These are phyloP conservation scores for Neurospora sp. DNA, from an alignment of 495 filamentous ascomycete genomes.

Conservation along the genomic window DNA sequence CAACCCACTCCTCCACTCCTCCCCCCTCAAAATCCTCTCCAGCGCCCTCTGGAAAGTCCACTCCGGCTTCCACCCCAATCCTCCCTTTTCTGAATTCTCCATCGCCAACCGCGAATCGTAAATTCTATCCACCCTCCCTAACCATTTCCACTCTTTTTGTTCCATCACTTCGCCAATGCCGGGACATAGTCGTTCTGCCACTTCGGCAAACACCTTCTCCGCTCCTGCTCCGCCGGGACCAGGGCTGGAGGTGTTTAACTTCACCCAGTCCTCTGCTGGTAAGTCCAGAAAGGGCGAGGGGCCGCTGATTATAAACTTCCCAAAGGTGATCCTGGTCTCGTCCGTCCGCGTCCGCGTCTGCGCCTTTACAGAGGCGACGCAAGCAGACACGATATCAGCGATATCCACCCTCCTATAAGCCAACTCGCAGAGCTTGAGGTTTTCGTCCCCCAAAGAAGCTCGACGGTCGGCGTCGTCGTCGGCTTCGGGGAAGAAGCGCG, in stretches of 20 bases:
- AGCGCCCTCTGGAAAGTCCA: conserved; percentile 19
- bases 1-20: conserved; percentile 21
- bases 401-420: conserved; percentile 22
- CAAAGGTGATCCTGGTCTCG: background rate
- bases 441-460: conserved; percentile 10
- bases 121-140: conserved; percentile 19
- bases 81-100: background rate
- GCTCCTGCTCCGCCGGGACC: background rate
- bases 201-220: conserved; percentile 4
- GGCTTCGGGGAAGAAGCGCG: conserved; percentile 23
- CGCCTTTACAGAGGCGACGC: conserved; percentile 5
- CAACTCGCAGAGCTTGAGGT: conserved; percentile 23
- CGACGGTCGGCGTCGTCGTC: conserved; percentile 20
- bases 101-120: conserved; percentile 19
- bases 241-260: background rate
- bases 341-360: background rate
- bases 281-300: conserved; percentile 11
- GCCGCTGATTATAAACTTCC: conserved; percentile 16
- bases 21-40: conserved; percentile 11
- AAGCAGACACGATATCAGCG: conserved; percentile 16
- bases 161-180: conserved; percentile 9
- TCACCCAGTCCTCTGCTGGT: background rate
- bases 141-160: conserved; percentile 14
- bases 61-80: conserved; percentile 17
- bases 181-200: conserved; percentile 6